Evolutionary conservation across 1,284 basidiomycete species (phyloP), one percentile per base, ranked within the genome.

Genomic region (Phellopilus nigrolimitatus): DNA sequence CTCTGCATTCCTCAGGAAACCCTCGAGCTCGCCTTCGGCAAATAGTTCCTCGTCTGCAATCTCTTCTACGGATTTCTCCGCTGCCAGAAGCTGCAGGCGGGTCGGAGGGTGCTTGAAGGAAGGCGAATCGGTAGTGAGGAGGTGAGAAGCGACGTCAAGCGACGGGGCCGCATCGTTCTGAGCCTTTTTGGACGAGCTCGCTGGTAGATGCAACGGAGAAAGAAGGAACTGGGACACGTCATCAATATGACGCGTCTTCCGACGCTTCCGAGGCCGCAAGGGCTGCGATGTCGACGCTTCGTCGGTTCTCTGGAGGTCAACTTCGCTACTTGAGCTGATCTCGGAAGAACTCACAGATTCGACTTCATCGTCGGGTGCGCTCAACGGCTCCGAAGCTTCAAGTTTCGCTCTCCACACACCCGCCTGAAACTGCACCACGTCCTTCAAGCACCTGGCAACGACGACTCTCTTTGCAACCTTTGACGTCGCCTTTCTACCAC

Each of bases 381-480:
- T 60, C 7, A 59, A 56, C 25, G 71, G 68, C 19, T 60, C 63
- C 12, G 61, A 59, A 31, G 57, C 58, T 53, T 69, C 64, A 9
- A 73, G 55, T 49, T 64, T 71, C 55, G 69, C 69, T 56, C 60
- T 65, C 76, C 76, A 78, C 36, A 82, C 72, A 52, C 79, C 75
- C 49, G 82, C 75, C 54, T 81, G 79, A 57, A 82, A 84, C 54
- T 76, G 75, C n/a, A 88, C 65, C 22, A 81, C 77, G 58, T 88
- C 85, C 56, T 79, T 78, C 49, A 86, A 66, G 4, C 79, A 80
- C 33, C 76, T 75, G 27, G 84, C 82, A 50, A 84, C 78, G 24
- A 82, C 66, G 28, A 70, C 63, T 21, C 85, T 74, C 62, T 80
- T 82, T 15, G 80, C 68, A 27, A 78, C 67, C 61, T 79, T 84